A percentile compares a stretch with the other conserved stretches of the same genome.
Evolutionary conservation across 192 early-diverging fungal species (phyloP).

Genomic region (Backusella psychrophila): DNA sequence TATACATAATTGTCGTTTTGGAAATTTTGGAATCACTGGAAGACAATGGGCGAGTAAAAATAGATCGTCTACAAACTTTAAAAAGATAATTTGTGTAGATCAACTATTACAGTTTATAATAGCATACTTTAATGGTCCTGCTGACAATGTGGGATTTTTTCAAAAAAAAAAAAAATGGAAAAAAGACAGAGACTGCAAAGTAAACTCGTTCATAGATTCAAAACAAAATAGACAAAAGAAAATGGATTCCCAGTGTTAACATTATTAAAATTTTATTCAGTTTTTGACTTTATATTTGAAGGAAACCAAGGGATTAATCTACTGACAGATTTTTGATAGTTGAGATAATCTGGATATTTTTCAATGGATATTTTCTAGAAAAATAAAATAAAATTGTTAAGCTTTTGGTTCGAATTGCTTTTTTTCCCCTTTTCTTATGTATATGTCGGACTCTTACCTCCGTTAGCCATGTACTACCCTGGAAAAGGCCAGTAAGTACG

Average conservation of each 20-base stretch:
- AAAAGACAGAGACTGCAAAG: too few relatives aligned
- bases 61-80: background rate
- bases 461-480: constrained; percentile 57
- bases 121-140: too few relatives aligned
- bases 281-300: background rate
- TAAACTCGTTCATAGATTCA: too few relatives aligned
- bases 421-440: background rate
- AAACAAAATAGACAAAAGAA: background rate
- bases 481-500: constrained; percentile 67
- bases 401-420: constrained; percentile 1
- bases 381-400: background rate
- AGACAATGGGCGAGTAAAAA: background rate
- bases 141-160: background rate
- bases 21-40: background rate
- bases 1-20: background rate
- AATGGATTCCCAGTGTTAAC: background rate
- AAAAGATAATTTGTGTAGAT: background rate
- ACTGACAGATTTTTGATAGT: constrained; percentile 60
- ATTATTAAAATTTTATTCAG: background rate
- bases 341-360: constrained; percentile 80
- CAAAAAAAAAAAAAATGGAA: background rate
- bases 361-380: constrained; percentile 44
- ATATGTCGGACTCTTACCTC: constrained; percentile 34
- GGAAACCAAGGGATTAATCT: constrained; percentile 54
- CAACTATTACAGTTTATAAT: too few relatives aligned